Evolutionary conservation across 768 basidiomycete genomes (phyloP).

Genomic region (Piloderma croceum): DNA sequence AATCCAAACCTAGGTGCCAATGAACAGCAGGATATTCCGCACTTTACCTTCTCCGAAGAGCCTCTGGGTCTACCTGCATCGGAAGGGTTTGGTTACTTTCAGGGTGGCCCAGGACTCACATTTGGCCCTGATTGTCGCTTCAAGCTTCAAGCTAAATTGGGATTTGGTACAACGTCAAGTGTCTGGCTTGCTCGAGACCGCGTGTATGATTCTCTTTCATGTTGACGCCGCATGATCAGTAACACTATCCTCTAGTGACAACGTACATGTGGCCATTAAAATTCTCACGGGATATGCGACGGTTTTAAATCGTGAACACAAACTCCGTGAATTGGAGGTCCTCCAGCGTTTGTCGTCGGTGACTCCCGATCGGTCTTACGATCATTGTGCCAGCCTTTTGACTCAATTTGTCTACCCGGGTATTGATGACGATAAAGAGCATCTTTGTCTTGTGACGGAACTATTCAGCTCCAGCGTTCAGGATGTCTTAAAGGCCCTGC

Average conservation of each 20-base stretch:
- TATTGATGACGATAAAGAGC: constrained; percentile 19
- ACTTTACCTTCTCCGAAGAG: constrained; percentile 15
- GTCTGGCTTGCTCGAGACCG: constrained; percentile 22
- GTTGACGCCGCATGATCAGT: background rate
- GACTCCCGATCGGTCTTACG: background rate
- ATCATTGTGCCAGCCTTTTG: constrained; percentile 13
- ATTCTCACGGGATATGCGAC: constrained; percentile 19
- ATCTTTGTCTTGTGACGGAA: constrained; percentile 20
- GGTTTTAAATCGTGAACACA: constrained; percentile 14
- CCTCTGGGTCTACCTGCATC: constrained; percentile 17
- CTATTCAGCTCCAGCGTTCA: constrained; percentile 8
- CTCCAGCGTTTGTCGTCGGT: constrained; percentile 12
- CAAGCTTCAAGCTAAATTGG: constrained; percentile 16
- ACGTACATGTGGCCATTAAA: constrained; percentile 15
- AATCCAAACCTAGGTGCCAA: no score
- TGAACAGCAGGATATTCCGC: constrained; percentile 12
- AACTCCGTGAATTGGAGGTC: constrained; percentile 18
- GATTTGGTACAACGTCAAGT: constrained; percentile 20
- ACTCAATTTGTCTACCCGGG: constrained; percentile 16
- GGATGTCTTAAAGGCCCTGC: background rate
- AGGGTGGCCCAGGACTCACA: constrained; percentile 13
- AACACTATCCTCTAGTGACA: constrained; percentile 6
- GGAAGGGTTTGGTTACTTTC: constrained; percentile 18
- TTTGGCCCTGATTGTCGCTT: constrained; percentile 17
- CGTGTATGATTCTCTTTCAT: constrained; percentile 10